Evolutionary conservation across 2,329 filamentous ascomycete species (phyloP).

Genomic region (Ascochyta rabiei): DNA sequence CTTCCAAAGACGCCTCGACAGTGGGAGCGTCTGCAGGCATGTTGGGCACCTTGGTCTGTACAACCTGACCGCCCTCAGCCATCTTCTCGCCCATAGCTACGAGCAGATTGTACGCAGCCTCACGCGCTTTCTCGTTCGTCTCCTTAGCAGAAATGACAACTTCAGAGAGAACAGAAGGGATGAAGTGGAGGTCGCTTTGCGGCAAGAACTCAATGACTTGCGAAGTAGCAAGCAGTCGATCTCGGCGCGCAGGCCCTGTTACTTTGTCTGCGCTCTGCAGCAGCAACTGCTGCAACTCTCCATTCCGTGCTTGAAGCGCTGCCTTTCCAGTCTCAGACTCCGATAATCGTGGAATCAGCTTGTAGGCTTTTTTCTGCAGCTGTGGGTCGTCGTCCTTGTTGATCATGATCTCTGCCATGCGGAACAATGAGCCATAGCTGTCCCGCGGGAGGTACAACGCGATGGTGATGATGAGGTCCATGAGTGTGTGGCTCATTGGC

Average conservation of each 20-base stretch:
- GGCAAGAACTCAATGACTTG: conserved; percentile 82
- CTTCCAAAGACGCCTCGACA: conserved; percentile 82
- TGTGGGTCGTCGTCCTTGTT: conserved; percentile 84
- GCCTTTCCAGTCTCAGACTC: conserved; percentile 76
- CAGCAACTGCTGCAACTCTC: conserved; percentile 82
- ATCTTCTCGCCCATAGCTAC: conserved; percentile 88
- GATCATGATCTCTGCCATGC: conserved; percentile 82
- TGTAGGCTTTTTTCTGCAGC: conserved; percentile 98
- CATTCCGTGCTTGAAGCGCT: conserved; percentile 77
- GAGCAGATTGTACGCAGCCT: conserved; percentile 86
- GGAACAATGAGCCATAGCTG: conserved; percentile 84
- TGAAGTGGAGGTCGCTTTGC: conserved; percentile 82
- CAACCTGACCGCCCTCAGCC: conserved; percentile 73
- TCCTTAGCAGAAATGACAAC: conserved; percentile 97
- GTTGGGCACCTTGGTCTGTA: conserved; percentile 84
- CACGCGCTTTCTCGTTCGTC: conserved; percentile 92
- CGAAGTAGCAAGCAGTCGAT: conserved; percentile 81
- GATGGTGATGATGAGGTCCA: conserved; percentile 96
- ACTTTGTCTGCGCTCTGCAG: conserved; percentile 82
- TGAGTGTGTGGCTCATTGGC: conserved; percentile 89
- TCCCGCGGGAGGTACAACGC: conserved; percentile 88
- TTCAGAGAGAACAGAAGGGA: conserved; percentile 88
- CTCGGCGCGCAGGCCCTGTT: conserved; percentile 81
- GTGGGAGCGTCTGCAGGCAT: conserved; percentile 82
- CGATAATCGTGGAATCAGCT: conserved; percentile 88